Base-by-base conservation (phyloP, 768 basidiomycete genomes). In the Trametopsis cervina region DNA sequence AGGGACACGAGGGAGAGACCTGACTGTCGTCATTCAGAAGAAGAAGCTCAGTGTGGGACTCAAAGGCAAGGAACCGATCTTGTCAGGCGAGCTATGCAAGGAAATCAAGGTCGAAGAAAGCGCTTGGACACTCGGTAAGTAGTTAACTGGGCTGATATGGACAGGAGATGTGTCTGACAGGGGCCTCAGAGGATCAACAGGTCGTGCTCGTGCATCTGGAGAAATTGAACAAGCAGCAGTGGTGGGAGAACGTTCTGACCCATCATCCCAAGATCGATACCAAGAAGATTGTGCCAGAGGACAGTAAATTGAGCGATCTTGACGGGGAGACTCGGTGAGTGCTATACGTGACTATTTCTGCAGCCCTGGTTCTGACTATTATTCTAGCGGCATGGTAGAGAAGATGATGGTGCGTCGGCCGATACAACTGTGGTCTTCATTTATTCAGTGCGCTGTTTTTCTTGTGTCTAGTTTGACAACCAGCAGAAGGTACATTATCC, bases 221-320 rank as follows among this genome's bases (percentile, higher is more conserved):
- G 66, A 94, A 95, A 65, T 56, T 89, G 44, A 89, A 93, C 66
- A 71, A 87, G 53, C 80, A 88, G 64, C 80, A 88, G 50, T 98
- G 96, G 96, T 99, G 96, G 96, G 89, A 92, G 64, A 93, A 97
- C 63, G 85, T 98, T 54, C 70, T 98, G 43, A 86, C 85, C 1
- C 89, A 95, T 59, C 92, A 96, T 60, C 92, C 96, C 12, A 97
- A 93, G 73, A 85, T 98, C 73, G 89, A 98, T 60, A 96, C 93
- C 9, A 86, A 76, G 46, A 98, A 96, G 71, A 97, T 99, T 56
- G 84, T 86, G 58, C 96, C 96, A 2, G 81, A 85, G 59, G 94
- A 97, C 63, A 93, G 93, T 63, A 95, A 96, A 63, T 74, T 99
- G 45, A 88, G 92, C 62, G 96, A 99, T 60, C 76, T 99, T 18